Conservation (phyloP, 148 eudicot genomes). For the Oxyria digyna region DNA sequence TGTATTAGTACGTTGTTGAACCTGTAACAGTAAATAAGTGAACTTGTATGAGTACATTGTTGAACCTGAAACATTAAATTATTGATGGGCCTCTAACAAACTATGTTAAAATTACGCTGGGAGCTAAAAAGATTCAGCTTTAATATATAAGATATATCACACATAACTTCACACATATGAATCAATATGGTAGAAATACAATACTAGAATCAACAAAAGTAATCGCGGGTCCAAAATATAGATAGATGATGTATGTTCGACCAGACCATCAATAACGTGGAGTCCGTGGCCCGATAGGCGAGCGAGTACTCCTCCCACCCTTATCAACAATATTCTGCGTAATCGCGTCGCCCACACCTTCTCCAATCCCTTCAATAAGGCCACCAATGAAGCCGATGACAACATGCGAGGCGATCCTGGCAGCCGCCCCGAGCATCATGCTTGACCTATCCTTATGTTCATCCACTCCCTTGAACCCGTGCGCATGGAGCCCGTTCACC, state of each 20-base stretch:
- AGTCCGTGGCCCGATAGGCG: not conserved
- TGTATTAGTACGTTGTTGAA: too few relatives aligned
- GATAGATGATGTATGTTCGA: not conserved
- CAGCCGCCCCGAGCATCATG: conserved; percentile 27
- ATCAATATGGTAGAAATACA: not conserved
- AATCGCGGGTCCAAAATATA: not conserved
- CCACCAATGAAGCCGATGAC: conserved; percentile 40
- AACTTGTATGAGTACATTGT: too few relatives aligned
- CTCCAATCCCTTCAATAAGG: conserved; percentile 49
- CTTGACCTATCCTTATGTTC: conserved; percentile 11
- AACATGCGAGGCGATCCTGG: conserved; percentile 35
- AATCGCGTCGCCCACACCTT: conserved; percentile 47
- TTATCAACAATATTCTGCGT: conserved; percentile 23
- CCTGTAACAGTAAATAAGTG: too few relatives aligned
- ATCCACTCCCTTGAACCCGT: conserved; percentile 23
- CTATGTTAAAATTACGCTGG: too few relatives aligned
- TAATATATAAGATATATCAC: not conserved
- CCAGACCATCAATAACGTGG: not conserved
- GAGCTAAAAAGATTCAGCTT: too few relatives aligned
- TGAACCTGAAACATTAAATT: too few relatives aligned
- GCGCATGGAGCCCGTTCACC: conserved; percentile 42
- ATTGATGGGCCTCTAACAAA: too few relatives aligned
- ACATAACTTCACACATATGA: not conserved
- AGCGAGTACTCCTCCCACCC: not conserved
- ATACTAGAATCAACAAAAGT: not conserved